Evolutionary conservation across 139 green algal species (phyloP), one percentile per base, ranked within the genome.

Genomic region (Tetradesmus lagerheimii): DNA sequence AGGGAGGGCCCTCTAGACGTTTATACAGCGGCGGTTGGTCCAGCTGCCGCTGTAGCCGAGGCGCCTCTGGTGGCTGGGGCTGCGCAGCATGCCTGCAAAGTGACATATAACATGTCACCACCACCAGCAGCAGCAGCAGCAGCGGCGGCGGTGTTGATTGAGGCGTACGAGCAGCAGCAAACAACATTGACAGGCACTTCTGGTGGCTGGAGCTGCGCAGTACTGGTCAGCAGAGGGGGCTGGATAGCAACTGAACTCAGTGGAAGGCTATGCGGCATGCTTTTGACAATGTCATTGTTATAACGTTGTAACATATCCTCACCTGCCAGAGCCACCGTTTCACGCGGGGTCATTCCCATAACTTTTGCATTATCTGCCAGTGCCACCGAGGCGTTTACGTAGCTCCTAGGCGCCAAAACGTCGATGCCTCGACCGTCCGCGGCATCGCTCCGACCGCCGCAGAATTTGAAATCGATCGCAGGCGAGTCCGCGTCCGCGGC

Each of bases 11-110:
- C n/a, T n/a, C n/a, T n/a, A n/a, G n/a, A n/a, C n/a, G n/a, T n/a
- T n/a, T n/a, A n/a, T n/a, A n/a, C n/a, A n/a, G n/a, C n/a, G n/a
- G n/a, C 53, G 29, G 18, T 8, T 14, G 38, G 31, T 83, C 90
- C 83, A 93, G 11, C 41, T 67, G 43, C 66, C 89, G 80, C 88
- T 94, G 87, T 90, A 93, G n/a, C 90, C 90, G 38, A 87, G 87
- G 27, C 35, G n/a, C 35, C 31, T 25, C 75, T 88, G 41, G 6
- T 87, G 71, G 23, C 23, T 35, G 38, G 86, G 66, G 76, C 84
- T 92, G 66, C 83, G 90, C 4, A 84, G 50, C 50, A 64, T 64
- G 50, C 50, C 50, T 64, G 50, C 50, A 64, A n/a, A n/a, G n/a
- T n/a, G n/a, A n/a, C n/a, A n/a, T n/a, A n/a, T n/a, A n/a, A n/a